Evolutionary conservation across 2,329 filamentous ascomycete species (phyloP), one percentile per base, ranked within the genome.

Genomic region (Sporothrix sp.): DNA sequence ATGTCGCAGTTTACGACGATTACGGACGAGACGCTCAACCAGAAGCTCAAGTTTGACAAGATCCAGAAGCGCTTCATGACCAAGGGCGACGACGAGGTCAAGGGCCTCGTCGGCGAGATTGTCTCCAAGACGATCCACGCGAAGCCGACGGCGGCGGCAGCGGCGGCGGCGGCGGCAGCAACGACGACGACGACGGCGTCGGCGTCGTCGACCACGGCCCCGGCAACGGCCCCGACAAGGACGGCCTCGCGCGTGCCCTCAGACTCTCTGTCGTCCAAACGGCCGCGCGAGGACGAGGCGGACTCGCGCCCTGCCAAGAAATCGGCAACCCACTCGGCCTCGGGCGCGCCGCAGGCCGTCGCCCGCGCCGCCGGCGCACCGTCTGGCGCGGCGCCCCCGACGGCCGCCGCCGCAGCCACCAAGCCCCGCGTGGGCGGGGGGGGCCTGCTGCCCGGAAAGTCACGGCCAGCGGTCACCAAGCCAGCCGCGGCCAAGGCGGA

Each of bases 41-140:
- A 81, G 56, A 81, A 76, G 54, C 76, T 80, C 36, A 85, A 85
- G 59, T 76, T 88, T 51, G 75, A 79, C 52, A 79, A 76, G 50
- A 75, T 85, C 14, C 72, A 81, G 36, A 78, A 78, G 54, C 74
- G 78, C 8, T 78, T 84, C 60, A 74, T 73, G 53, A 82, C 78
- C 59, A 81, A 79, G 59, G 82, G 79, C 23, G 81, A 85, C 59
- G 72, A 76, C 0, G 77, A 82, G 48, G 76, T 79, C 43, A 82
- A 82, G 58, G 73, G 72, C 4, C 67, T 82, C 42, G 77, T 84
- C 4, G 72, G 74, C 32, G 73, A 56, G 54, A 69, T 71, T 33
- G 50, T 58, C 3, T 44, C 53, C 74, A 53, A 81, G 27, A 69
- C 70, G n/a, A 63, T 71, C 45, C 70, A 71, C 1, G 68, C 73